phyloP scores from a whole-genome alignment of 225 moss, liverwort and hornwort genomes.

The Bryoerythrophyllum caledonicum region DNA sequence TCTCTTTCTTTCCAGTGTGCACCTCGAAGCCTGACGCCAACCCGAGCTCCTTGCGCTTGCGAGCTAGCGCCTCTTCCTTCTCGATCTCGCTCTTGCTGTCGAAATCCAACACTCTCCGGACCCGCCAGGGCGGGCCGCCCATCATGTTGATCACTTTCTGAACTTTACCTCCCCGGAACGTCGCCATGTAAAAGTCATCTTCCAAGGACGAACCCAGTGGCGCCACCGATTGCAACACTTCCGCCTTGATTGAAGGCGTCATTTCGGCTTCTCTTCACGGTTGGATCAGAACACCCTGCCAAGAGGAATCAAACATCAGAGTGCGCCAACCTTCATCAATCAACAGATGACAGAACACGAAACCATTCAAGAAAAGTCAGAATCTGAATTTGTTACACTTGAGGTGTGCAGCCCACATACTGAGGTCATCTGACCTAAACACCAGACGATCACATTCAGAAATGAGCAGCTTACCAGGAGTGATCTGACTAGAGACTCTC shows the following conservation, averaged over 20 bases:
- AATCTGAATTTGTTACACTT: background rate
- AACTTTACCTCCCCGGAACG: constrained; percentile 25
- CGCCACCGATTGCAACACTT: background rate
- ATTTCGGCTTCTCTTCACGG: background rate
- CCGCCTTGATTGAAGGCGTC: background rate
- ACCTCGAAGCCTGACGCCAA: constrained; percentile 2
- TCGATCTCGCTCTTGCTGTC: constrained; percentile 24
- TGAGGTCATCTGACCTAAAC: too few species aligned
- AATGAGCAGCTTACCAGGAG: background rate
- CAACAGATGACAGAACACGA: background rate
- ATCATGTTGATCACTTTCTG: constrained; percentile 32
- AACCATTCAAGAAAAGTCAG: background rate
- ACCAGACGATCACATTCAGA: background rate
- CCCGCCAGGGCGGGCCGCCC: constrained; percentile 20
- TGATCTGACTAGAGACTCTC: background rate
- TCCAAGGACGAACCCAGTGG: constrained; percentile 6
- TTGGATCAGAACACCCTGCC: constrained; percentile 5
- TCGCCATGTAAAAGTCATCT: constrained; percentile 39
- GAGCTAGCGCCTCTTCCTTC: constrained; percentile 20
- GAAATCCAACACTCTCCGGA: constrained; percentile 29
- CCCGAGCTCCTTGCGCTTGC: constrained; percentile 18
- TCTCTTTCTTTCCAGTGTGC: constrained; percentile 1
- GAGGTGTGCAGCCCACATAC: too few species aligned
- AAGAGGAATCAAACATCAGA: background rate
- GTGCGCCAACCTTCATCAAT: background rate